Conservation (phyloP, 345 rosid species). For the Sonneratia alba region DNA sequence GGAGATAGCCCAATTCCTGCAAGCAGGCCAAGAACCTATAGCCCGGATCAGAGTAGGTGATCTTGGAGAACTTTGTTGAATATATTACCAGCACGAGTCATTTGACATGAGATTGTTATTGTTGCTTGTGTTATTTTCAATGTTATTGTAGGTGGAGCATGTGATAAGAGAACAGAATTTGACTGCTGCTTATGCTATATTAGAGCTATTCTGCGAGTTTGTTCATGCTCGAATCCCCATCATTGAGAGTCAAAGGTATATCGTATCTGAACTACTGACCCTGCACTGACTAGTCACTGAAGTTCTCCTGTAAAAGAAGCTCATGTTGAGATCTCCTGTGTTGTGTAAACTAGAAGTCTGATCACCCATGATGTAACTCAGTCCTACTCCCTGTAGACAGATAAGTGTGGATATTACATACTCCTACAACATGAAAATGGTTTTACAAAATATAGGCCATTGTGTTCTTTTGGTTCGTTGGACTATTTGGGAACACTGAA, state of each 20-base stretch:
- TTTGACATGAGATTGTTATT: not conserved
- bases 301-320: not conserved
- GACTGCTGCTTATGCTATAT: slow-evolving; percentile 75
- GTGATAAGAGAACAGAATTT: slow-evolving; percentile 77
- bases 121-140: not conserved
- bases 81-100: not conserved
- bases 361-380: not conserved
- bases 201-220: slow-evolving; percentile 90
- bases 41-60: slow-evolving; percentile 78
- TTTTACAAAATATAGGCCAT: not conserved
- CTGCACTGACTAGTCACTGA: not conserved
- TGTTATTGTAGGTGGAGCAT: slow-evolving; percentile 72
- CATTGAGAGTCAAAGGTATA: slow-evolving; percentile 45
- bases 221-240: slow-evolving; percentile 78
- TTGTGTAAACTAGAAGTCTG: not conserved
- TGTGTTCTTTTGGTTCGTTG: not conserved
- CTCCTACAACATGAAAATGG: not conserved
- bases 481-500: not conserved
- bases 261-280: not conserved
- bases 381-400: not conserved
- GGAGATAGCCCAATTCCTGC: slow-evolving; percentile 89
- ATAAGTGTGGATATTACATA: not conserved
- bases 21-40: slow-evolving; percentile 87
- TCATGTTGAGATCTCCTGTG: not conserved
- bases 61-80: not conserved